phyloP scores from a whole-genome alignment of 1,139 yeast genomes.

The Saccharomyces pastorianus region DNA sequence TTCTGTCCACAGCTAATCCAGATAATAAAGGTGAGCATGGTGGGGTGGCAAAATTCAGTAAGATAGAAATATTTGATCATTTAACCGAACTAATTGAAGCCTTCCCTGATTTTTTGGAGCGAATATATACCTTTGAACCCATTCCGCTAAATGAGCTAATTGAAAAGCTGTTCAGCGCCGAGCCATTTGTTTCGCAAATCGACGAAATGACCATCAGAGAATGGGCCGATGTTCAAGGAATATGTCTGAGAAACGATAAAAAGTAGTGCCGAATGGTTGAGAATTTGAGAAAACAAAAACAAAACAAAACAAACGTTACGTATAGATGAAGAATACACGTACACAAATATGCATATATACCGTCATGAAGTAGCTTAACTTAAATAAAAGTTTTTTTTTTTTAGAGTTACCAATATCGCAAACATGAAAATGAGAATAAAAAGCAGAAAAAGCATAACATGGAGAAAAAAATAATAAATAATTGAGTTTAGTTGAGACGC shows the following conservation, averaged over 20 bases:
- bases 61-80: slow-evolving; percentile 16
- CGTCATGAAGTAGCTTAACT: background rate
- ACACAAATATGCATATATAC: background rate
- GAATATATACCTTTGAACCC: slow-evolving; percentile 27
- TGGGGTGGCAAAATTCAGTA: slow-evolving; percentile 5
- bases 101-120: slow-evolving; percentile 18
- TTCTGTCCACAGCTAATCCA: slow-evolving; percentile 7
- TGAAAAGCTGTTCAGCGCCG: slow-evolving; percentile 13
- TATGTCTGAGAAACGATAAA: slow-evolving; percentile 19
- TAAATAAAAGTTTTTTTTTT: background rate
- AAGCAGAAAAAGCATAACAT: background rate
- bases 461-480: background rate
- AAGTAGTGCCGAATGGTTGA: background rate
- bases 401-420: background rate
- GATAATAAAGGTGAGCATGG: slow-evolving; percentile 1
- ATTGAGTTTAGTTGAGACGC: background rate
- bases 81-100: slow-evolving; percentile 18
- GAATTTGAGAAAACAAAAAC: background rate
- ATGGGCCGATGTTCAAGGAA: slow-evolving; percentile 30
- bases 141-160: slow-evolving; percentile 19
- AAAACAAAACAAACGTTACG: background rate
- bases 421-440: background rate
- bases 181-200: slow-evolving; percentile 25
- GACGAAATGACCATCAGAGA: slow-evolving; percentile 26
- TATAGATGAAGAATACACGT: background rate